Base-by-base conservation (phyloP, 2,329 filamentous ascomycete genomes). In the Teratosphaeria nubilosa region DNA sequence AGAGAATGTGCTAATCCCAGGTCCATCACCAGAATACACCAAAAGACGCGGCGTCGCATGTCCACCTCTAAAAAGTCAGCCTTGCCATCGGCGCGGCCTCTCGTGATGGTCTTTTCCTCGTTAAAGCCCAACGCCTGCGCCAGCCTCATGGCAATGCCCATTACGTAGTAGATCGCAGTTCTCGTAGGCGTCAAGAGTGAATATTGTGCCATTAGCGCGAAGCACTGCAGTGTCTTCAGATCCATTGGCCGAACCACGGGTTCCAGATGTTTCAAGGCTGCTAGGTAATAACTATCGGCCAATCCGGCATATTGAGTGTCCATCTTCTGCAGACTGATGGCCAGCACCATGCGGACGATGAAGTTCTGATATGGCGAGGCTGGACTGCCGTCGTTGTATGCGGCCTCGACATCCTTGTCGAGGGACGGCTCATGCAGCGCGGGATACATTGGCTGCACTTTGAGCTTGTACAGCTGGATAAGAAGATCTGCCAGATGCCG, bases 231-330 rank as follows among this genome's bases (percentile, higher is more conserved):
- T 0, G 94, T 95, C 67, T 86, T 89, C 31, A 96, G 75, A 70
- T 97, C 90, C 78, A 95, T 96, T n/a, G 87, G 85, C 56, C 86
- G 85, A 57, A 97, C 82, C 11, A 95, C 86, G 2, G 85, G 84
- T 71, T 96, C 89, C 61, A 97, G 85, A 66, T 86, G 86, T 61
- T 86, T 85, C 76, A 97, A 85, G 5, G 92, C 92, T 25, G 91
- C 88, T 24, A 96, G 80, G 69, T 96, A 97, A 75, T 95, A 97
- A 70, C 90, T 91, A 73, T 97, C 92, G 31, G 94, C 92, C 30
- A 97, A 78, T 25, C 91, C 91, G n/a, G 91, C 91, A 72, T 94
- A 97, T 63, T 89, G 86, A 0, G 86, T 83, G 69, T 91, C 90
- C 67, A 96, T 80, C 73, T 95, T 96, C 73, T 97, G 92, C 73